These are phyloP conservation scores for Jatropha podagrica DNA, from an alignment of 441 rosid genomes.

Conservation along the genomic window DNA sequence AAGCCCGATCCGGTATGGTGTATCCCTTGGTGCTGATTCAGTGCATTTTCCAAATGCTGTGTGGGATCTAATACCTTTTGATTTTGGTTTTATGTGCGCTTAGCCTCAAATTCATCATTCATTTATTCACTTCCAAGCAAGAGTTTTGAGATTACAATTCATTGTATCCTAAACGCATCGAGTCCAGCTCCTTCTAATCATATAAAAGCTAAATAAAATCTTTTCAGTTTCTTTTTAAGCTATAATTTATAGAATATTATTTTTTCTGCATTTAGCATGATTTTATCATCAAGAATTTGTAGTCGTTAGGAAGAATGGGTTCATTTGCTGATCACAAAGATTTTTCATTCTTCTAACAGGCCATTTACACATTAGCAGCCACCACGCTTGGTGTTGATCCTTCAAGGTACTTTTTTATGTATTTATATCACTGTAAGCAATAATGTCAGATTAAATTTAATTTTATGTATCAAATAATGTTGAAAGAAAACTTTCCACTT, in stretches of 20 bases:
- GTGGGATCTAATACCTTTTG: not conserved
- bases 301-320: not conserved
- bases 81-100: not conserved
- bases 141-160: not conserved
- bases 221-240: not conserved
- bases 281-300: not conserved
- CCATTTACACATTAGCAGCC: conserved; percentile 86
- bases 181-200: not conserved
- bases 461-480: not conserved
- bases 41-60: not conserved
- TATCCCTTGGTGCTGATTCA: conserved; percentile 2
- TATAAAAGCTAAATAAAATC: not conserved
- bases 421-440: not conserved
- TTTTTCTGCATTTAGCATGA: not conserved
- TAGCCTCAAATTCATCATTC: not conserved
- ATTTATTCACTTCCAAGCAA: not conserved
- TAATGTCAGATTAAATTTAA: not conserved
- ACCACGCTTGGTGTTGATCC: conserved; percentile 83
- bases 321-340: conserved; percentile 9
- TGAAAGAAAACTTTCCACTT: not conserved
- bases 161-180: not conserved
- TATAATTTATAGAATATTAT: not conserved
- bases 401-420: conserved; percentile 52
- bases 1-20: conserved; percentile 85
- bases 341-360: conserved; percentile 46